Conservation (phyloP, 1,284 basidiomycete genomes). For the Hemileia vastatrix region DNA sequence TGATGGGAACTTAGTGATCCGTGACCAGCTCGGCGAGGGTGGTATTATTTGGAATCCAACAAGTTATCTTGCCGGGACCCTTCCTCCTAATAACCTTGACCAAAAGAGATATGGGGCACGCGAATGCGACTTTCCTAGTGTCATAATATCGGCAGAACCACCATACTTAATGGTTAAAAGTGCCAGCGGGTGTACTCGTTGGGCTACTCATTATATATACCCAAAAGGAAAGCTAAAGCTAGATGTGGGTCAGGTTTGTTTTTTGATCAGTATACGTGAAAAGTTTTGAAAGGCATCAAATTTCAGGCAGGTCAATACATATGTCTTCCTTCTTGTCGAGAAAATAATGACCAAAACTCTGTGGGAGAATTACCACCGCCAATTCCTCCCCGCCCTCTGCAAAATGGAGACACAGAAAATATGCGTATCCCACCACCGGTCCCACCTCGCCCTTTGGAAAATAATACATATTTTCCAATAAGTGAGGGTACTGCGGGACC, state of each 20-base stretch:
- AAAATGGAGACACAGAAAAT: background rate
- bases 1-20: constrained; percentile 14
- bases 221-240: constrained; percentile 10
- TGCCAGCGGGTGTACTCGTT: constrained; percentile 6
- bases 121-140: background rate
- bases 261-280: background rate
- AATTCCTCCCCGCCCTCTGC: constrained; percentile 12
- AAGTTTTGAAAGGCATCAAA: background rate
- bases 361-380: background rate
- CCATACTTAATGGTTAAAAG: constrained; percentile 13
- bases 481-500: no score
- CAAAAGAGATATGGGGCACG: no score
- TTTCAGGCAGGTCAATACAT: constrained; percentile 19
- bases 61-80: constrained; percentile 4
- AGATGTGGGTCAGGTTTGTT: background rate
- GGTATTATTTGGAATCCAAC: constrained; percentile 18
- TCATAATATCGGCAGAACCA: constrained; percentile 12
- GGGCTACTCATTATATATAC: constrained; percentile 21
- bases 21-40: constrained; percentile 10
- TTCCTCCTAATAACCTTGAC: background rate
- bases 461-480: no score
- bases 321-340: constrained; percentile 6
- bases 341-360: no score
- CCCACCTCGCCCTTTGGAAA: constrained; percentile 9
- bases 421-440: background rate